Evolutionary conservation across 1,284 basidiomycete genomes (phyloP), one percentile per base, ranked within the genome.

Genomic region (Sutorius eximius): DNA sequence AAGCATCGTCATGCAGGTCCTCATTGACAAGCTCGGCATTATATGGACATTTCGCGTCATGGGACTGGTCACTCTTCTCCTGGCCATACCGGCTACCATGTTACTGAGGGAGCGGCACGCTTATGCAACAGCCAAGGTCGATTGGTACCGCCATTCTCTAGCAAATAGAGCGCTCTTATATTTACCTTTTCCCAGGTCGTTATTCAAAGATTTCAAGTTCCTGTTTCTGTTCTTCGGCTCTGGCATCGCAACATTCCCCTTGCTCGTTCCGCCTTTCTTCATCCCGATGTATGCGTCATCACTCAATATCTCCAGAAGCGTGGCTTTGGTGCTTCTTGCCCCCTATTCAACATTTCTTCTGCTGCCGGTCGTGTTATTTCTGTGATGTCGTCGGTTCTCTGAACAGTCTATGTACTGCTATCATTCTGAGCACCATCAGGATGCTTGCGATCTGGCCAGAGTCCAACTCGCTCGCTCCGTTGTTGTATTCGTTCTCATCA

Each of bases 191-290:
- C 59, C 20, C 49, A 71, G 72, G 66, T 59, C 62, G 24, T 55
- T 74, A 13, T 72, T 74, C 59, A 61, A 49, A 49, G 71, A 72
- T 58, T 49, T 53, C 7, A 71, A 71, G 46, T 74, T 74, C 43
- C 54, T 71, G 29, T 50, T 66, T 4, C 60, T 74, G 10, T 72
- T 70, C 55, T 24, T 72, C 18, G 72, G 68, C 4, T 68, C 64
- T 32, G 67, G 61, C 13, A 54, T 73, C 41, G 69, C 65, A 38
- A 74, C 70, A 3, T 74, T 74, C 51, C 73, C 71, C 16, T 56
- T 71, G 24, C 69, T 75, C 44, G 69, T 74, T 16, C 67, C 73
- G 1, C 67, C 72, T 12, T 73, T 73, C 61, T 73, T 73, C 57
- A 69, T 73, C 24, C 72, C 69, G 3, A 60, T 65, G 11, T 74